Percentiles rank a stretch among this genome's conserved stretches.
These are phyloP conservation scores for Claviceps sorghi DNA, from an alignment of 2,329 filamentous ascomycete species.

Conservation along the genomic window DNA sequence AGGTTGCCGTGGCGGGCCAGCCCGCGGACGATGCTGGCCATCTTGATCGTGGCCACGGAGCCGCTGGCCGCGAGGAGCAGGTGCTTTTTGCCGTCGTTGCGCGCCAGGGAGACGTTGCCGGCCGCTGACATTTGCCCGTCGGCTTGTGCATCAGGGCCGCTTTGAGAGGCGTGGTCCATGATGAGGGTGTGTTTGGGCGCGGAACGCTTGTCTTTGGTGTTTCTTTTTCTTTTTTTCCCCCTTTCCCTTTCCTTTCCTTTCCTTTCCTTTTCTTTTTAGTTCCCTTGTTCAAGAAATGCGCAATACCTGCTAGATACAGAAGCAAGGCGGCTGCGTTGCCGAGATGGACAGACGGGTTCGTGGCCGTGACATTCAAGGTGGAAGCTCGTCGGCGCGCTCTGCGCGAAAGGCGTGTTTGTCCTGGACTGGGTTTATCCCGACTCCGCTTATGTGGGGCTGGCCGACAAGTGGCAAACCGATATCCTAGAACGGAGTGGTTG, in stretches of 20 bases:
- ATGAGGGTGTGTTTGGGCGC: not conserved
- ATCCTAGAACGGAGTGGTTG: no score
- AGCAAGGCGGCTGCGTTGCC: no score
- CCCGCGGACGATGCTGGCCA: constrained; percentile 49
- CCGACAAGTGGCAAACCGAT: no score
- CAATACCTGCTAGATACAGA: no score
- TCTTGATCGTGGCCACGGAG: constrained; percentile 78
- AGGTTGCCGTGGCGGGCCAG: constrained; percentile 40
- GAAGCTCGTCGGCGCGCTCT: no score
- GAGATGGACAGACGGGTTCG: no score
- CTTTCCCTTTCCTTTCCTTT: not conserved
- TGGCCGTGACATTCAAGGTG: no score
- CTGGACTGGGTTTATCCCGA: no score
- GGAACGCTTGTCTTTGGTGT: not conserved
- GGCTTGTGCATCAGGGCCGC: not conserved
- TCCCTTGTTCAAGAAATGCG: no score
- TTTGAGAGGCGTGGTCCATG: constrained; percentile 1
- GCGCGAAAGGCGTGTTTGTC: no score
- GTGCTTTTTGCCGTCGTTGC: constrained; percentile 26
- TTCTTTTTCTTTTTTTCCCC: not conserved
- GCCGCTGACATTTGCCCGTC: constrained; percentile 12
- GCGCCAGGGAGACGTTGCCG: constrained; percentile 17
- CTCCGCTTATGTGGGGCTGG: no score
- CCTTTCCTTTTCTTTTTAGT: no score
- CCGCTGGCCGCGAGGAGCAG: constrained; percentile 28